Base-by-base conservation (phyloP, 495 filamentous ascomycete genomes). In the Aspergillus leporis region DNA sequence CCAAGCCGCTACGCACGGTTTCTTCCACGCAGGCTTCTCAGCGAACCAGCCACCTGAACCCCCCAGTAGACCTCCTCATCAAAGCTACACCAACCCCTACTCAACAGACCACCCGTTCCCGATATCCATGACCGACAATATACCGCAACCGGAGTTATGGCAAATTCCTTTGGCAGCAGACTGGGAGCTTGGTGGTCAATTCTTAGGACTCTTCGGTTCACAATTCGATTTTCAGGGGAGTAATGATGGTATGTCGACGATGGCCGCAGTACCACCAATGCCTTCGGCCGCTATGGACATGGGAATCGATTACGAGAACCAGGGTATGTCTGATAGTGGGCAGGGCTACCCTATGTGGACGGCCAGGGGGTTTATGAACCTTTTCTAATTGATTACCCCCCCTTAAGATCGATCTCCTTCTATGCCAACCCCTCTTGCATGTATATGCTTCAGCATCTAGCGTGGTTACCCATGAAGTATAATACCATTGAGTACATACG, bases 121-220 rank as follows among this genome's bases (percentile, higher is more conserved):
- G 48, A 61, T 63, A 56, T 69, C 68, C 10, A 25, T 51, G 58
- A 66, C 58, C 48, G 60, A 59, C 19, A 53, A 36, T 30, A 56
- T 66, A 53, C 51, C 59, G 22, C 64, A 72, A 45, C 70, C 74
- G 3, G 70, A 72, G 28, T 66, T 74, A 32, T 78, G 74, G 72
- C 71, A 74, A 58, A 66, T 75, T 23, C 75, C 75, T 0, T 32
- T 77, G 28, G 66, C 70, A 3, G 75, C 68, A 3, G 69, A 77
- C 53, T 76, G 73, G 75, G 65, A 72, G 53, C 65, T 72, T 45
- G 67, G 72, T 21, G 61, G 64, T 10, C 67, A 74, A 13, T 55
- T 72, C 25, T 68, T 72, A 46, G 53, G 61, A 14, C 64, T 76
- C n/a, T 70, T 72, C 48, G 66, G 70, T 53, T 65, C 3, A 50